Conservation (phyloP, 441 rosid genomes). For the Brassica balearica region DNA sequence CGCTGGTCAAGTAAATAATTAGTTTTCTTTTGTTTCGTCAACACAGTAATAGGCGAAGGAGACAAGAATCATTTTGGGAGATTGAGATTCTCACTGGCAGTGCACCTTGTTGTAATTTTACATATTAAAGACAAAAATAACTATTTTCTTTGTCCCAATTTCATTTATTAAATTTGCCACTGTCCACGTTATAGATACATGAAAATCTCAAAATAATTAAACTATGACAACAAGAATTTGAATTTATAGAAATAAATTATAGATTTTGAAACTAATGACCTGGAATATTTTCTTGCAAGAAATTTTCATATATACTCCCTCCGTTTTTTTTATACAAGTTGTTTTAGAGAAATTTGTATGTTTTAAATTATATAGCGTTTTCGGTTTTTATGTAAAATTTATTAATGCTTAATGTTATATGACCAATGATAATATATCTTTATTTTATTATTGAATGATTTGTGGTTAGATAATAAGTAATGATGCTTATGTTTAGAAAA, state of each 20-base stretch:
- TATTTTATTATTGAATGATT: no score
- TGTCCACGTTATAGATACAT: constrained; percentile 25
- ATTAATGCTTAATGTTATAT: no score
- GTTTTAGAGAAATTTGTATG: no score
- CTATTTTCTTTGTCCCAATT: neutral
- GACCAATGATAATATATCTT: no score
- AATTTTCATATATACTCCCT: neutral
- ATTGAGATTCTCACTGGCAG: constrained; percentile 21
- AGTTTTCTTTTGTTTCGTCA: neutral
- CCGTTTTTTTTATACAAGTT: no score
- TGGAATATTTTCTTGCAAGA: neutral
- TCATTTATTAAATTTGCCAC: constrained; percentile 5
- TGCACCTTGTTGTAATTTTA: constrained; percentile 18
- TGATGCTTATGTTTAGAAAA: no score
- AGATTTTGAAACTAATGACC: neutral
- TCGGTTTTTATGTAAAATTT: no score
- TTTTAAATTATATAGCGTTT: no score
- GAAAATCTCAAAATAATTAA: constrained; percentile 13
- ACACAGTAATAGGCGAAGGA: constrained; percentile 27
- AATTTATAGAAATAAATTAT: neutral
- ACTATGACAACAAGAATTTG: neutral
- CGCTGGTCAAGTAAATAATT: constrained; percentile 12
- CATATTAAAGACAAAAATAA: constrained; percentile 2
- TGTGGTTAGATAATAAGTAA: no score
- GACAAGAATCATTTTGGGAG: constrained; percentile 38